phyloP scores from a whole-genome alignment of 2,329 filamentous ascomycete genomes.

The Decorospora gaudefroyi region DNA sequence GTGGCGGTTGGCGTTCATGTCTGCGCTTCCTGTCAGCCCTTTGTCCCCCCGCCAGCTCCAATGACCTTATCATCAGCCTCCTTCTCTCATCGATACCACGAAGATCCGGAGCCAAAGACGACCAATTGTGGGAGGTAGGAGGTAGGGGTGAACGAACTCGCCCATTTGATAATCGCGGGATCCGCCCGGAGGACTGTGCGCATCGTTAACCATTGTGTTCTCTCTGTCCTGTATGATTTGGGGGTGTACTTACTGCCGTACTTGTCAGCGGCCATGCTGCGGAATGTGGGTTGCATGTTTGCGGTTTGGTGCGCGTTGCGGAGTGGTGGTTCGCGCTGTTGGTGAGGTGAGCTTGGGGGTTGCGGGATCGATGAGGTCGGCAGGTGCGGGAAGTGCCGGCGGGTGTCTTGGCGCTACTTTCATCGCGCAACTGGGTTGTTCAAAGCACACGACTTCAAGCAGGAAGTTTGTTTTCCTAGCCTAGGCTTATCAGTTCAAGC shows the following conservation, averaged over 20 bases:
- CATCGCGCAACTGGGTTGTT: too few species aligned
- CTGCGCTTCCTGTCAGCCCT: slow-evolving; percentile 56
- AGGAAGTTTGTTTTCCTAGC: too few species aligned
- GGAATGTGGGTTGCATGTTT: slow-evolving; percentile 18
- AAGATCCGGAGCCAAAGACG: too few species aligned
- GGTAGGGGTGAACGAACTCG: slow-evolving; percentile 53
- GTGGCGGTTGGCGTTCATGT: slow-evolving; percentile 81
- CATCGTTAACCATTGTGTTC: slow-evolving; percentile 33
- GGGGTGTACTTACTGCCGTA: slow-evolving; percentile 26
- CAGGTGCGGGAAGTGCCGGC: slow-evolving; percentile 18
- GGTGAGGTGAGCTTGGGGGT: slow-evolving; percentile 17
- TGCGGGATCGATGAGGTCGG: slow-evolving; percentile 26
- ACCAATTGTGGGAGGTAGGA: too few species aligned
- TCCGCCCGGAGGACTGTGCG: slow-evolving; percentile 56
- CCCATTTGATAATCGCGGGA: slow-evolving; percentile 62
- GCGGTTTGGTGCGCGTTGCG: slow-evolving; percentile 19
- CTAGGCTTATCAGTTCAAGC: too few species aligned
- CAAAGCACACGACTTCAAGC: too few species aligned
- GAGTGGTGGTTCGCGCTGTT: slow-evolving; percentile 8
- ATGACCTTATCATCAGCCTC: background rate
- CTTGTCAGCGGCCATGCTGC: slow-evolving; percentile 38
- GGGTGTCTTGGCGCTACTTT: slow-evolving; percentile 28
- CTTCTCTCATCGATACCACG: too few species aligned
- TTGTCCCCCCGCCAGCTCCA: background rate
- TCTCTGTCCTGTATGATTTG: background rate